Evolutionary conservation across 2,329 filamentous ascomycete species (phyloP), one percentile per base, ranked within the genome.

Genomic region (Penicillium sp.): DNA sequence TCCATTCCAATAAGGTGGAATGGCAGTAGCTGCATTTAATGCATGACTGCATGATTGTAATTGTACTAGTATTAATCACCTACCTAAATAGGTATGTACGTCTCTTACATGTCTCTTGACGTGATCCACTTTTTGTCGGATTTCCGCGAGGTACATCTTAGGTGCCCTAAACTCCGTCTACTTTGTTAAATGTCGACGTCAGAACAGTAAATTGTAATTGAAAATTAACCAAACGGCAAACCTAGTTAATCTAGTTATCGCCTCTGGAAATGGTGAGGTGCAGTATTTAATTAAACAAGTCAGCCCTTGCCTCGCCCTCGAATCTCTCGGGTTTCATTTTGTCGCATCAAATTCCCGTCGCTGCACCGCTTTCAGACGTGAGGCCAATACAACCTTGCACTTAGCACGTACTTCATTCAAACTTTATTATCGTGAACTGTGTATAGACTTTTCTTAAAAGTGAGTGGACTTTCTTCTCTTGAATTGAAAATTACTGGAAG

Each of bases 201-300:
- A 51, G 45, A 50, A 19, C 13, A 1, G 38, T 21, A 25, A 29
- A 21, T 31, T 47, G 10, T 31, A 42, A 23, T 56, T 37, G 29
- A 29, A 29, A 27, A 29, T 38, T 13, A 35, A 31, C 3, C 13
- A 45, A 40, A 19, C 50, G 35, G 19, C 6, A 33, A 42, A 54
- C 9, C 21, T 42, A 15, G 12, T 21, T 29, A 1, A 21, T 6
- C 33, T 35, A 25, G 38, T 27, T 27, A 10, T 50, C 10, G 35
- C 33, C n/a, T 27, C 41, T 35, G 27, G 21, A 55, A 50, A 43
- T 50, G 12, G 37, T 33, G 51, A 54, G 42, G 19, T 54, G 46
- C 48, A 46, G 41, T 38, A 51, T 56, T 56, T 56, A 56, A 56
- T 56, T 53, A 56, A 52, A 54, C 52, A 48, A 49, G 25, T 54